Conservation (phyloP, 2,329 filamentous ascomycete species). For the Penicillium sp. region DNA sequence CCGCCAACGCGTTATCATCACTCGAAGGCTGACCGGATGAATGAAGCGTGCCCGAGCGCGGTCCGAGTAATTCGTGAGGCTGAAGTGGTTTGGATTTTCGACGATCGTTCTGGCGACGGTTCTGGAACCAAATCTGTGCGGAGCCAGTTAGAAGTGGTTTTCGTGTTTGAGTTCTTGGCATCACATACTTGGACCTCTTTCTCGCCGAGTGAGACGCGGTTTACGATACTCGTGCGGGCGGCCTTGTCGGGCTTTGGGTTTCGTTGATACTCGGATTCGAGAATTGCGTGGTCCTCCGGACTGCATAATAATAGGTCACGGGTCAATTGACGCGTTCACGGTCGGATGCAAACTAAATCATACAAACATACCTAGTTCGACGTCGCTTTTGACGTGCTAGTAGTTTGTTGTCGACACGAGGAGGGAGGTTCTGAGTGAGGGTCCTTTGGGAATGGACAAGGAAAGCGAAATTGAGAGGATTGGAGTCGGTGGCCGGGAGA, state of each 20-base stretch:
- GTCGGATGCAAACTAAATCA: conserved; percentile 1
- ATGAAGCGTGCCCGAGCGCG: conserved; percentile 29
- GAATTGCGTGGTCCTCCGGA: conserved; percentile 80
- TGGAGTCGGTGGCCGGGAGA: conserved; percentile 32
- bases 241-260: conserved; percentile 92
- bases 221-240: conserved; percentile 77
- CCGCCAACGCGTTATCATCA: conserved; percentile 30
- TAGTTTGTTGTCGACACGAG: conserved; percentile 57
- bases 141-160: conserved; percentile 20
- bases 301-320: conserved; percentile 45
- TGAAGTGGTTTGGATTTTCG: conserved; percentile 81
- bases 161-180: conserved; percentile 25
- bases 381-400: conserved; percentile 59
- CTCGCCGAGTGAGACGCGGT: conserved; percentile 81
- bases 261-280: conserved; percentile 77
- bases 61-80: conserved; percentile 64
- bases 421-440: conserved; percentile 53
- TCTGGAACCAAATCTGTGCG: conserved; percentile 92
- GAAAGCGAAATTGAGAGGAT: conserved; percentile 50
- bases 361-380: conserved; percentile 54
- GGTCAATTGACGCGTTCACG: conserved; percentile 20
- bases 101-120: conserved; percentile 86
- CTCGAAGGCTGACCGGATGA: conserved; percentile 27
- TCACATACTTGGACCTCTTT: conserved; percentile 87
- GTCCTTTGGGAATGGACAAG: conserved; percentile 59